Evolutionary conservation across 352 stramenopile genomes (phyloP).

Genomic region (Thraustochytrium sp.): DNA sequence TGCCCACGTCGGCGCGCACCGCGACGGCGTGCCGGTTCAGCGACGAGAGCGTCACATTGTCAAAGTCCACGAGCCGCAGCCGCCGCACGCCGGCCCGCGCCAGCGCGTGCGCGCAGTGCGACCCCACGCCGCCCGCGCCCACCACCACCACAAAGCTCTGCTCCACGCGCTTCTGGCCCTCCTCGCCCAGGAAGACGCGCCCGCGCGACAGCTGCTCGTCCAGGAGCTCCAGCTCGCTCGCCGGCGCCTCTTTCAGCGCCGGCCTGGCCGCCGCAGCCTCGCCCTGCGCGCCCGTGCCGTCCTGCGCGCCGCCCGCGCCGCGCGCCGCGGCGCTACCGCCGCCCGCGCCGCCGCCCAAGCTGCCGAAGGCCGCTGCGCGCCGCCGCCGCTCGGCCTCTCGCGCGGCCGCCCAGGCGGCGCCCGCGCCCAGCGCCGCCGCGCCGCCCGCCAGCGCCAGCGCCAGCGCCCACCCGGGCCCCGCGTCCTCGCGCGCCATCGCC

Average conservation of each 20-base stretch:
- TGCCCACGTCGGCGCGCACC: constrained; percentile 88
- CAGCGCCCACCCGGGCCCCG: too few species aligned
- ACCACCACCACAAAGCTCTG: constrained; percentile 86
- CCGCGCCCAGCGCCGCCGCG: neutral
- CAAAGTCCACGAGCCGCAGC: constrained; percentile 97
- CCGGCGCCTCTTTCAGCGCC: neutral
- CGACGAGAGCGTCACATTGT: constrained; percentile 96
- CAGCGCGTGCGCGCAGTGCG: constrained; percentile 93
- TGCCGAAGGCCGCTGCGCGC: neutral
- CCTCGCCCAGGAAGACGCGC: constrained; percentile 84
- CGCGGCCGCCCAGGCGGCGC: neutral
- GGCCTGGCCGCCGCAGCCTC: neutral
- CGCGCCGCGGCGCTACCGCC: neutral
- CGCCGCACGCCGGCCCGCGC: constrained; percentile 85
- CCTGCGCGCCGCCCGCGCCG: neutral
- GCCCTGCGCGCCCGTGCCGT: neutral
- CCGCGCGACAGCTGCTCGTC: constrained; percentile 77
- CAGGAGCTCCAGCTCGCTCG: constrained; percentile 45
- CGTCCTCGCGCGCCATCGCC: too few species aligned
- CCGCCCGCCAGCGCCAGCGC: neutral
- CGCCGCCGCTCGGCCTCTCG: neutral
- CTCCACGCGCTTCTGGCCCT: constrained; percentile 78
- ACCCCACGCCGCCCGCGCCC: constrained; percentile 91
- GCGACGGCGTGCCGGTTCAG: constrained; percentile 97
- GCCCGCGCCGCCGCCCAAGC: neutral